phyloP scores from a whole-genome alignment of 2,329 filamentous ascomycete species.

The Beauveria sp. region DNA sequence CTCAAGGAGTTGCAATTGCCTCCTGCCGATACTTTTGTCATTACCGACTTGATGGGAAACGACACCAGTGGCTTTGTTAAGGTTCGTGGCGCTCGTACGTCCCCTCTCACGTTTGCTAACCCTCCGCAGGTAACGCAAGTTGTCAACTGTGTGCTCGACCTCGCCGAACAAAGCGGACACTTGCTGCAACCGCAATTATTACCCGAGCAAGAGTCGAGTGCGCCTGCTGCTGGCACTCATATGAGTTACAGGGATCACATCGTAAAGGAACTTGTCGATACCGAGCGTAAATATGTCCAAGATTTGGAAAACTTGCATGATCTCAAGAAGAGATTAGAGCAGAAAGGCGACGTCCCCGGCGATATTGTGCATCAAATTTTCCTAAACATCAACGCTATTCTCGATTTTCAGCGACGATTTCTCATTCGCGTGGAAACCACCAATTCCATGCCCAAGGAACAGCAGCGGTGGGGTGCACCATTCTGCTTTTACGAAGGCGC shows the following conservation, averaged over 20 bases:
- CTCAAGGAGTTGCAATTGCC: slow-evolving; percentile 73
- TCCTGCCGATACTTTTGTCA: slow-evolving; percentile 78
- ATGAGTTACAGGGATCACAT: slow-evolving; percentile 78
- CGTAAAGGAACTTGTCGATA: slow-evolving; percentile 84
- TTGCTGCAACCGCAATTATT: slow-evolving; percentile 56
- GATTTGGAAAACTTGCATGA: slow-evolving; percentile 91
- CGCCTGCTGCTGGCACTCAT: slow-evolving; percentile 47
- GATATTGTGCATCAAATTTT: slow-evolving; percentile 93
- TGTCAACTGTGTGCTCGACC: slow-evolving; percentile 85
- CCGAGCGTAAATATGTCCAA: slow-evolving; percentile 97
- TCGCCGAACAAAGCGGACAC: slow-evolving; percentile 70
- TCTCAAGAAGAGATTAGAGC: slow-evolving; percentile 82
- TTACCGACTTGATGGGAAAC: slow-evolving; percentile 83
- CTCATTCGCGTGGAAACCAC: slow-evolving; percentile 90
- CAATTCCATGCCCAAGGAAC: slow-evolving; percentile 67
- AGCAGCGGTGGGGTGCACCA: slow-evolving; percentile 91
- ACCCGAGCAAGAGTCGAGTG: slow-evolving; percentile 43
- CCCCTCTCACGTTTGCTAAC: slow-evolving; percentile 3
- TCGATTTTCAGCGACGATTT: slow-evolving; percentile 93
- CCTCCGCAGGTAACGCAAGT: slow-evolving; percentile 66
- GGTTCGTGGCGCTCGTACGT: slow-evolving; percentile 35
- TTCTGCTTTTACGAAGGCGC: slow-evolving; percentile 79
- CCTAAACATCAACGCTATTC: slow-evolving; percentile 86
- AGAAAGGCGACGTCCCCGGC: slow-evolving; percentile 80
- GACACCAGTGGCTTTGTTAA: slow-evolving; percentile 98